Evolutionary conservation across 495 filamentous ascomycete species (phyloP), one percentile per base, ranked within the genome.

Genomic region (Xylaria longipes): DNA sequence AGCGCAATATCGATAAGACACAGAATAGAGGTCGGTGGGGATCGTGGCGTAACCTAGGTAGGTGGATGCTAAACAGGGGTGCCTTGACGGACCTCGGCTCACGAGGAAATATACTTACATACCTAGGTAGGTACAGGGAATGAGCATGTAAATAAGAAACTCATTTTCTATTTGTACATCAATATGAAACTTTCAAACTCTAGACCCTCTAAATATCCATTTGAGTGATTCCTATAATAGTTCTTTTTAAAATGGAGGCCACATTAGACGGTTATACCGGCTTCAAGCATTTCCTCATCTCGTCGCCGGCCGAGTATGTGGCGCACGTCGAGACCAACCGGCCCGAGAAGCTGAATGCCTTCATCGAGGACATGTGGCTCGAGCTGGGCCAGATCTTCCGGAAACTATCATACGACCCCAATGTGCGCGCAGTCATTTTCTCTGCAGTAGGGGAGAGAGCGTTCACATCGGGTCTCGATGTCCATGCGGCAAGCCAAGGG

Each of bases 281-380:
- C 15, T 91, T 87, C 84, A 83, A 92, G 70, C 85, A 95, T 85
- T 98, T 96, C 87, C 89, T 89, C 68, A 84, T 98, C 72, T 87
- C 87, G 27, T 91, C 91, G 68, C 93, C 94, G 0, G 73, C 80
- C 17, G 84, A 91, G 68, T 89, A 89, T 82, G 93, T 98, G 48
- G 93, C 92, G 12, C 93, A 97, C 79, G 94, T 99, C 63, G 92
- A 98, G 80, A 97, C 97, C 84, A 95, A 97, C 84, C 89, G 96
- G 9, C 89, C 95, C 1, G 81, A 89, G 64, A 98, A 97, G 83
- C 84, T 97, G 79, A 99, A 99, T 81, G 90, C 96, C 68, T 98
- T 98, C 81, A 84, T 89, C 71, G 91, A 94, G 82, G 84, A 91
- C 56, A 97, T 98, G 94, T 99, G 95, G 94, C 83, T 90, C 56